A percentile compares a stretch with the other conserved stretches of the same genome.
phyloP scores from a whole-genome alignment of 768 basidiomycete species.

The Tylopilus plumbeoviolaceoides region DNA sequence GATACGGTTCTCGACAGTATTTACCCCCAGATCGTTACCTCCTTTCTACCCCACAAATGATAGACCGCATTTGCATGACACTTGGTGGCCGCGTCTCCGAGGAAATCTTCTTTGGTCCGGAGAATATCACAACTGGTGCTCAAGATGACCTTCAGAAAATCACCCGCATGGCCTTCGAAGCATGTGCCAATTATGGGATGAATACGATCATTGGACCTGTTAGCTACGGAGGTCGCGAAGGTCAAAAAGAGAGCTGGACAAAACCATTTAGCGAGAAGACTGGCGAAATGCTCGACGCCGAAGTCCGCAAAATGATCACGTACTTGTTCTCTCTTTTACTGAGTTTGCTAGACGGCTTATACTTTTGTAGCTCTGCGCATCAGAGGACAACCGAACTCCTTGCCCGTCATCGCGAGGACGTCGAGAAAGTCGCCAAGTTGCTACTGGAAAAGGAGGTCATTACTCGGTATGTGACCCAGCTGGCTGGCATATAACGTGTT shows the following conservation, averaged over 20 bases:
- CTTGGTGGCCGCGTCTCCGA: slow-evolving; percentile 96
- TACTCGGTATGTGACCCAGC: slow-evolving; percentile 58
- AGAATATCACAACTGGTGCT: slow-evolving; percentile 95
- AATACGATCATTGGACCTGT: slow-evolving; percentile 92
- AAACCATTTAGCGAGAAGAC: slow-evolving; percentile 99
- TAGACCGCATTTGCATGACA: slow-evolving; percentile 97
- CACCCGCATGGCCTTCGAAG: slow-evolving; percentile 96
- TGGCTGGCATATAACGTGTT: not conserved
- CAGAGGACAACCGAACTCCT: slow-evolving; percentile 78
- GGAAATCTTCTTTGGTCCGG: slow-evolving; percentile 92
- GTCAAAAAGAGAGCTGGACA: slow-evolving; percentile 82
- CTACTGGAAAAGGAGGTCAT: slow-evolving; percentile 95
- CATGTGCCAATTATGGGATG: slow-evolving; percentile 96
- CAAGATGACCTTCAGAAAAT: slow-evolving; percentile 99
- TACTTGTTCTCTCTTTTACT: slow-evolving; percentile 28
- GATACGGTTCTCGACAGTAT: slow-evolving; percentile 49
- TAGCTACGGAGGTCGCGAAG: slow-evolving; percentile 88
- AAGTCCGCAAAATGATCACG: slow-evolving; percentile 96
- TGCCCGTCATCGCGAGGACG: slow-evolving; percentile 75
- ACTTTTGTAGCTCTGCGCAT: slow-evolving; percentile 59
- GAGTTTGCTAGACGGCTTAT: slow-evolving; percentile 6
- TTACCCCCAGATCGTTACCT: slow-evolving; percentile 95
- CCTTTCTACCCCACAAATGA: slow-evolving; percentile 90
- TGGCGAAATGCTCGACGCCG: slow-evolving; percentile 84
- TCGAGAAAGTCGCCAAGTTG: slow-evolving; percentile 89